Conservation (phyloP, 176 grass and related monocot genomes). For the Urochloa ruziziensis region DNA sequence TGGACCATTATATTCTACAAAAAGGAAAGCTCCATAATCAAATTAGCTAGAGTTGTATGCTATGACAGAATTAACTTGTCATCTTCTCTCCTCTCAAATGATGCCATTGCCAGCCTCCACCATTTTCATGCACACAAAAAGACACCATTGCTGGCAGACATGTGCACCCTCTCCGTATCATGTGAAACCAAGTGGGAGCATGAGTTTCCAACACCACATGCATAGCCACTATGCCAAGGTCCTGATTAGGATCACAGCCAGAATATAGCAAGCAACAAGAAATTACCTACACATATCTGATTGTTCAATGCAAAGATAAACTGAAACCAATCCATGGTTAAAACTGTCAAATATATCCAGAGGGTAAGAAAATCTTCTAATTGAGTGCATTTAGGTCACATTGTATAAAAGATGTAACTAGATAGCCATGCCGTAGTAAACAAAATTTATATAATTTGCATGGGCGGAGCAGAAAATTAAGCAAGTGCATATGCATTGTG, state of each 20-base stretch:
- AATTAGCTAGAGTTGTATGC: neutral
- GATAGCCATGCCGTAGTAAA: neutral
- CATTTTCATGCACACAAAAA: neutral
- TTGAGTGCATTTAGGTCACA: neutral
- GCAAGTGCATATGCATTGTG: neutral
- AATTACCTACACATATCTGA: neutral
- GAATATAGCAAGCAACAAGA: neutral
- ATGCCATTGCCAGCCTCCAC: neutral
- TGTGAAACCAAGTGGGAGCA: neutral
- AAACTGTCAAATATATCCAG: neutral
- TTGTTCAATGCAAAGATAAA: neutral
- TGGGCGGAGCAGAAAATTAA: neutral
- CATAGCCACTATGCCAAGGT: neutral
- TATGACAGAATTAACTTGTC: neutral
- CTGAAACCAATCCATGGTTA: neutral
- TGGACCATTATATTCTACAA: too few relatives aligned
- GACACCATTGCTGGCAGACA: neutral
- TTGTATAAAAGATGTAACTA: neutral
- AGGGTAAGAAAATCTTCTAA: neutral
- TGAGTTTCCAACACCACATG: slow-evolving; percentile 6
- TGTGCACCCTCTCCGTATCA: neutral
- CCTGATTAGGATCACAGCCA: neutral
- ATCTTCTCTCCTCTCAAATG: neutral
- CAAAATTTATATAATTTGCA: neutral
- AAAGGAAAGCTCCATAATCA: neutral